Conservation (phyloP, 1,284 basidiomycete genomes). For the Naganishia liquefaciens region DNA sequence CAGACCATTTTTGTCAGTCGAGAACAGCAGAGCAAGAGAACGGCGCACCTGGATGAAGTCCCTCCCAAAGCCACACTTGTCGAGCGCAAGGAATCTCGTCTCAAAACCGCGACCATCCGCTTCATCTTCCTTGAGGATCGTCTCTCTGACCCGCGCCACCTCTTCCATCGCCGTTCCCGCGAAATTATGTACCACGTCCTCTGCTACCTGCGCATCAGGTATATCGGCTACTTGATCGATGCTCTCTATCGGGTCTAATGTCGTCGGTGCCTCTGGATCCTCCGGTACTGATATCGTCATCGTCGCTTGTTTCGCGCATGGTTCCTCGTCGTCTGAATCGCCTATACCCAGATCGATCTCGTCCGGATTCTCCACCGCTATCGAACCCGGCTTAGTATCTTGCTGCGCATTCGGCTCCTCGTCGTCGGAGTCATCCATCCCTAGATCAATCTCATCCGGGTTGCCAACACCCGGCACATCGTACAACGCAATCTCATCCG, state of each 20-base stretch:
- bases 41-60: conserved; percentile 77
- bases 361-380: background rate
- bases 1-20: background rate
- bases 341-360: background rate
- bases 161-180: conserved; percentile 23
- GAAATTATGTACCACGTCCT: conserved; percentile 36
- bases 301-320: too few relatives aligned
- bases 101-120: conserved; percentile 10
- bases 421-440: conserved; percentile 39
- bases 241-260: conserved; percentile 39
- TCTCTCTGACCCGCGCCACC: conserved; percentile 16
- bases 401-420: conserved; percentile 15
- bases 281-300: background rate
- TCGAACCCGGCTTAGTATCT: background rate
- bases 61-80: conserved; percentile 82
- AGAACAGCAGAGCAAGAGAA: background rate
- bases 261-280: background rate
- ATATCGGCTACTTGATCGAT: conserved; percentile 43
- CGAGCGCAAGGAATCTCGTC: conserved; percentile 86
- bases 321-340: background rate
- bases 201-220: conserved; percentile 30
- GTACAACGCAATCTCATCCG: conserved; percentile 69
- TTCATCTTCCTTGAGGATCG: conserved; percentile 38
- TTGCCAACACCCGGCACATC: conserved; percentile 37
- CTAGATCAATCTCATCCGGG: conserved; percentile 39